Evolutionary conservation across 2,329 filamentous ascomycete species (phyloP), one percentile per base, ranked within the genome.

Genomic region (Diatrype stigma): DNA sequence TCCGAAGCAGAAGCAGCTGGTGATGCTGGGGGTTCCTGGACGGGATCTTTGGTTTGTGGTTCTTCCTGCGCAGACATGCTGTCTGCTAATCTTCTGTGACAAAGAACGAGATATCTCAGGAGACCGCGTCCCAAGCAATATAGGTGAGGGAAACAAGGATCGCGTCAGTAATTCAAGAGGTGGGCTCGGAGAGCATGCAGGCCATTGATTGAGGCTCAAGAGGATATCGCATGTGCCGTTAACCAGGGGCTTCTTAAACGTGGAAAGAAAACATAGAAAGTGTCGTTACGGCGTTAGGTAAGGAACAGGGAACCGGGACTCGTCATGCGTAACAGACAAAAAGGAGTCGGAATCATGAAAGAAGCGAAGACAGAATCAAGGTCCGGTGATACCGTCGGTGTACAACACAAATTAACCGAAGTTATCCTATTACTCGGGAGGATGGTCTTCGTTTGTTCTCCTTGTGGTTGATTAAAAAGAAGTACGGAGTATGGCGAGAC

Each of bases 1-100:
- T 72, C 70, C 46, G 69, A 72, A 55, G 60, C 55, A 38, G 69
- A 72, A 55, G 60, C 55, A 38, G 62, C 55, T 49, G 60, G 60
- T 48, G 66, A 70, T 40, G 60, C 57, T 42, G 57, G 59, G 34
- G 53, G 59, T 51, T 57, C 53, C 49, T 60, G 54, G 49, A 55
- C 47, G 54, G 53, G 51, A 44, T 59, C 50, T 50, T 57, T 51
- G 49, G 57, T 49, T 49, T 56, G 54, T 56, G 61, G 58, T 51
- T 66, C 63, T 48, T 63, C 65, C 48, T 57, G 59, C 34, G 56
- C 59, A 49, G 66, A 61, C 67, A 69, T 69, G 51, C 48, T 61
- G 54, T 38, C 46, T 40, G 48, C 46, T 47, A 50, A 42, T 51
- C 35, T 16, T 28, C 21, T 16, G n/a, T 11, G 40, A 44, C 40